A percentile compares a stretch with the other conserved stretches of the same genome.
phyloP scores from a whole-genome alignment of 805 yeast genomes.

The Isabelozyma pseudorhagii region DNA sequence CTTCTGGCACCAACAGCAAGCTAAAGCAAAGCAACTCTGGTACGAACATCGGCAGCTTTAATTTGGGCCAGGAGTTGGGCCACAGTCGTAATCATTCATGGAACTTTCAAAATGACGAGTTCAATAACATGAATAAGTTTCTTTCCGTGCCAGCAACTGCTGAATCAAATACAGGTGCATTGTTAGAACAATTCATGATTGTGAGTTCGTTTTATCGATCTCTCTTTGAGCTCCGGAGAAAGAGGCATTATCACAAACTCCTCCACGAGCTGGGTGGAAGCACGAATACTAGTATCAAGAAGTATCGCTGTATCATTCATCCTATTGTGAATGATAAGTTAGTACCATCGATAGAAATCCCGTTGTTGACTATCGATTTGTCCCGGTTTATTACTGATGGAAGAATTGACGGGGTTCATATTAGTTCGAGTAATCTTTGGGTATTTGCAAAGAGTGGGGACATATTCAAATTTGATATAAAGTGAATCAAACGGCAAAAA shows the following conservation, averaged over 20 bases:
- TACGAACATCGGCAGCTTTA: not conserved
- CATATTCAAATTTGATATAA: conserved; percentile 28
- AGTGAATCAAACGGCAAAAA: not conserved
- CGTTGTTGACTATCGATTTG: conserved; percentile 30
- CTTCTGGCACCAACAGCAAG: not conserved
- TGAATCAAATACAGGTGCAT: not conserved
- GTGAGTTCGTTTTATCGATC: conserved; percentile 31
- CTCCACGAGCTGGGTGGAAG: not conserved
- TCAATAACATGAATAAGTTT: not conserved
- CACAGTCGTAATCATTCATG: not conserved
- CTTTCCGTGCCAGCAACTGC: not conserved
- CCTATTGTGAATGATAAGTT: conserved; percentile 35
- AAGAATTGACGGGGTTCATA: conserved; percentile 29
- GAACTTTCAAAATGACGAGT: not conserved
- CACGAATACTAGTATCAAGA: conserved; percentile 2
- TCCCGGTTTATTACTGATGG: conserved; percentile 32
- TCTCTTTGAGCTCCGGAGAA: conserved; percentile 31
- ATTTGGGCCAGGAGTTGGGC: not conserved
- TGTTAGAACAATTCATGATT: conserved; percentile 20
- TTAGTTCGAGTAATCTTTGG: conserved; percentile 30
- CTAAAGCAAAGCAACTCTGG: not conserved
- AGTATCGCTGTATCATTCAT: conserved; percentile 25
- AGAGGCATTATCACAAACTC: conserved; percentile 25
- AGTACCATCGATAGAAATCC: conserved; percentile 38
- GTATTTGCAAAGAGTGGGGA: conserved; percentile 40